phyloP scores from a whole-genome alignment of 2,329 filamentous ascomycete genomes.

The Aspergillus jensenii region DNA sequence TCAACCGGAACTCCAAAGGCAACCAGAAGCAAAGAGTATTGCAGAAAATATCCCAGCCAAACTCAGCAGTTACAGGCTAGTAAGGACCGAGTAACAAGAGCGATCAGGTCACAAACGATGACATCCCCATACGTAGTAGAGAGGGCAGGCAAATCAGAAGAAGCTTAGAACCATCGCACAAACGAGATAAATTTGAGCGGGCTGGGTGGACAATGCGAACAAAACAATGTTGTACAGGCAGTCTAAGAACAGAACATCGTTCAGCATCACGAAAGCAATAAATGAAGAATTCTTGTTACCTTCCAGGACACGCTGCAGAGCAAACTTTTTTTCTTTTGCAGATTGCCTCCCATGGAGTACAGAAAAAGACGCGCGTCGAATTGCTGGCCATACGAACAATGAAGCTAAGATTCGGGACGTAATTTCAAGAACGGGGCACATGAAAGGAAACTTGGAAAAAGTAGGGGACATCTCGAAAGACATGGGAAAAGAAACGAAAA shows the following conservation, averaged over 20 bases:
- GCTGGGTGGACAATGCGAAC: constrained; percentile 24
- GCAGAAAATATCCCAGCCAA: constrained; percentile 13
- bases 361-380: constrained; percentile 33
- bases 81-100: constrained; percentile 16
- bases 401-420: constrained; percentile 26
- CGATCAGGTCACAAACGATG: constrained; percentile 1
- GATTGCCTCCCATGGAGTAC: constrained; percentile 45
- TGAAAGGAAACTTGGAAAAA: constrained; percentile 2
- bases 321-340: constrained; percentile 49
- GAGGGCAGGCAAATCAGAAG: constrained; percentile 11
- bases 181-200: constrained; percentile 13
- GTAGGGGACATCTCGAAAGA: constrained; percentile 13
- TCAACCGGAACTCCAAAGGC: constrained; percentile 21
- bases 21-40: constrained; percentile 14
- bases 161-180: not conserved
- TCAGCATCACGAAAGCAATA: constrained; percentile 34
- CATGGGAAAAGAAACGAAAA: constrained; percentile 2
- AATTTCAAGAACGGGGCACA: constrained; percentile 13
- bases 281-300: constrained; percentile 36
- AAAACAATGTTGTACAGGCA: constrained; percentile 37
- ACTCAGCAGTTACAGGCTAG: constrained; percentile 24
- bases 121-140: constrained; percentile 6
- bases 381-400: constrained; percentile 40
- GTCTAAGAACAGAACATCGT: constrained; percentile 33
- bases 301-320: constrained; percentile 32